These are phyloP conservation scores for Keithomyces neogunnii DNA, from an alignment of 2,329 filamentous ascomycete species.

Conservation along the genomic window DNA sequence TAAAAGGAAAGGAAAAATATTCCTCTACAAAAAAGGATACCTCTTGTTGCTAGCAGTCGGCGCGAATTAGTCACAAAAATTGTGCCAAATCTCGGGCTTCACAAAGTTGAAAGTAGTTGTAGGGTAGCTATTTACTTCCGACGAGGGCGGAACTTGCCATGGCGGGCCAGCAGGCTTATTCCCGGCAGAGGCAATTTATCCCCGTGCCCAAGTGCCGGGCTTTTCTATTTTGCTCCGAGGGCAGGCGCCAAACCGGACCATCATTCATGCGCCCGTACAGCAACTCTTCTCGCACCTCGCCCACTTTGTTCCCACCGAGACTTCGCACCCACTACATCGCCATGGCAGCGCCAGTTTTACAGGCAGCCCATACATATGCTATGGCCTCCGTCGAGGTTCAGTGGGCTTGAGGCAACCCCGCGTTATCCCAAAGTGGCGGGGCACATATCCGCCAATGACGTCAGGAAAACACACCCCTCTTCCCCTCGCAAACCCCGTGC, in stretches of 20 bases:
- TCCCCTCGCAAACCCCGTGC: background rate
- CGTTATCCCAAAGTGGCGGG: background rate
- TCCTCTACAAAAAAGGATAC: background rate
- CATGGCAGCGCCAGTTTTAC: too few relatives aligned
- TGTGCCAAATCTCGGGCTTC: too few relatives aligned
- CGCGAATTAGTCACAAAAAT: too few relatives aligned
- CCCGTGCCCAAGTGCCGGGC: background rate
- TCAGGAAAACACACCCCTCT: background rate
- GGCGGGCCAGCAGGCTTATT: background rate
- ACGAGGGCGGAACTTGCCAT: too few relatives aligned
- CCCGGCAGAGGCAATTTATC: background rate
- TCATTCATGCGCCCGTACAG: constrained; percentile 1
- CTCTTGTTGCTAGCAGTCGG: background rate
- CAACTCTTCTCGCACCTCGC: background rate
- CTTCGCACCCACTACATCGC: background rate
- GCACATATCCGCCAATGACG: constrained; percentile 1
- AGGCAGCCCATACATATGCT: too few relatives aligned
- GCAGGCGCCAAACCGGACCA: background rate
- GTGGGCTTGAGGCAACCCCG: background rate
- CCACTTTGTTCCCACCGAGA: too few relatives aligned
- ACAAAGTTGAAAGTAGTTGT: background rate
- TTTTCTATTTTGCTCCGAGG: too few relatives aligned
- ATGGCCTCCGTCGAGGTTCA: too few relatives aligned
- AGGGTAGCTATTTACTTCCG: background rate
- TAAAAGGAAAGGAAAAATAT: background rate